Percentiles rank a stretch among this genome's conserved stretches.
These are phyloP conservation scores for Calocera viscosa DNA, from an alignment of 768 basidiomycete genomes.

Conservation along the genomic window DNA sequence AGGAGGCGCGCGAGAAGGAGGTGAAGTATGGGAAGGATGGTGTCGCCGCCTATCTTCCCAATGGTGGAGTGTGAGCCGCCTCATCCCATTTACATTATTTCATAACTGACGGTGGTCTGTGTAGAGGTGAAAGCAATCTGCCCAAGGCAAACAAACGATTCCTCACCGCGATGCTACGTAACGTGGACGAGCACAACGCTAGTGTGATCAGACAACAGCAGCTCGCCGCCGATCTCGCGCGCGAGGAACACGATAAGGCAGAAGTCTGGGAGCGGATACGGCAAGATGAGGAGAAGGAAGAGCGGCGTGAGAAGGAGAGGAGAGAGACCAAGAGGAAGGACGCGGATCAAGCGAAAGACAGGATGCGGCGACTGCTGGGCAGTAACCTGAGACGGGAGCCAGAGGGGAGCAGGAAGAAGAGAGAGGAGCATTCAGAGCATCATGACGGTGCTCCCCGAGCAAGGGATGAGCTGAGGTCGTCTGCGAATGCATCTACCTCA, in stretches of 20 bases:
- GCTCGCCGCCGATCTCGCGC: conserved; percentile 22
- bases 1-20: conserved; percentile 87
- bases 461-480: not conserved
- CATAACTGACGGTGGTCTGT: too few relatives aligned
- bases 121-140: conserved; percentile 54
- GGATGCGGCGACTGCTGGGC: conserved; percentile 25
- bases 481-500: not conserved
- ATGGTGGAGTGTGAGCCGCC: conserved; percentile 33
- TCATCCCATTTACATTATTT: too few relatives aligned
- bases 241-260: conserved; percentile 17
- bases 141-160: conserved; percentile 52
- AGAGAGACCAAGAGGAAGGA: conserved; percentile 38
- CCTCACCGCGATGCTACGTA: conserved; percentile 58
- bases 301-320: conserved; percentile 36
- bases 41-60: conserved; percentile 61
- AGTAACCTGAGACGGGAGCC: conserved; percentile 18
- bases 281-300: conserved; percentile 18
- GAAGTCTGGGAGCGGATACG: conserved; percentile 18
- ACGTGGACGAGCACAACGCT: conserved; percentile 92
- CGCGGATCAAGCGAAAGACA: conserved; percentile 26
- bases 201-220: conserved; percentile 40
- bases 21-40: conserved; percentile 63
- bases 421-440: conserved; percentile 19
- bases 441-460: not conserved
- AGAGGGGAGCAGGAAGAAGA: conserved; percentile 18